Percentiles rank a stretch among this genome's conserved stretches.
Conservation (phyloP, 495 filamentous ascomycete species). For the Penicillium canescens region DNA sequence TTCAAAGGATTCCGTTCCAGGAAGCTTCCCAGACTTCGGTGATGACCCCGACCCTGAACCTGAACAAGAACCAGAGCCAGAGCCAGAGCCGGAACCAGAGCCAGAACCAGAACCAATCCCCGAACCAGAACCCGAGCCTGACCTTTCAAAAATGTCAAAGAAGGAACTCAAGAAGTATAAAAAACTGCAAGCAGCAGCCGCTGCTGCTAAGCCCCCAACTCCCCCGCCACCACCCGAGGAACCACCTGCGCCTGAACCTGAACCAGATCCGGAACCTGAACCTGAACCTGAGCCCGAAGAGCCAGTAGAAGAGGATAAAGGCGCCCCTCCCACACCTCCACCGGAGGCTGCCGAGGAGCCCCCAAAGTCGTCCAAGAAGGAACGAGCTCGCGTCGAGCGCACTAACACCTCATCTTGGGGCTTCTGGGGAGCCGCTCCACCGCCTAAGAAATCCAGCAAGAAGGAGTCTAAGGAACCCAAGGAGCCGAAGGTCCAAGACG, state of each 20-base stretch:
- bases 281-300: conserved; percentile 16
- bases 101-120: conserved; percentile 17
- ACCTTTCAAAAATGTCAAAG: conserved; percentile 29
- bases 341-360: conserved; percentile 45
- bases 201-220: conserved; percentile 71
- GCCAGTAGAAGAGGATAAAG: conserved; percentile 23
- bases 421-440: conserved; percentile 55
- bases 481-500: conserved; percentile 35
- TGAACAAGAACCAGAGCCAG: conserved; percentile 39
- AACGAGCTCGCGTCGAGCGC: conserved; percentile 57
- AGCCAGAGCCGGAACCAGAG: conserved; percentile 20
- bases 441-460: conserved; percentile 49
- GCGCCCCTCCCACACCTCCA: conserved; percentile 53
- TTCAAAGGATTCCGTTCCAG: neutral
- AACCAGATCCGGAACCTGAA: conserved; percentile 5
- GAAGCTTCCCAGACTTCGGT: conserved; percentile 32
- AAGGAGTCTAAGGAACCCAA: conserved; percentile 40
- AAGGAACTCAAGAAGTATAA: conserved; percentile 35
- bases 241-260: conserved; percentile 11
- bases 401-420: conserved; percentile 55
- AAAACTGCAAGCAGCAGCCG: conserved; percentile 28
- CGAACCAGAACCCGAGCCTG: conserved; percentile 31
- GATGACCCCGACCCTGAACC: conserved; percentile 28
- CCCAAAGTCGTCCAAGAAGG: conserved; percentile 54
- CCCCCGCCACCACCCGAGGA: conserved; percentile 52